Conservation (phyloP, 129 eudicot species). For the Flaveria brownii region DNA sequence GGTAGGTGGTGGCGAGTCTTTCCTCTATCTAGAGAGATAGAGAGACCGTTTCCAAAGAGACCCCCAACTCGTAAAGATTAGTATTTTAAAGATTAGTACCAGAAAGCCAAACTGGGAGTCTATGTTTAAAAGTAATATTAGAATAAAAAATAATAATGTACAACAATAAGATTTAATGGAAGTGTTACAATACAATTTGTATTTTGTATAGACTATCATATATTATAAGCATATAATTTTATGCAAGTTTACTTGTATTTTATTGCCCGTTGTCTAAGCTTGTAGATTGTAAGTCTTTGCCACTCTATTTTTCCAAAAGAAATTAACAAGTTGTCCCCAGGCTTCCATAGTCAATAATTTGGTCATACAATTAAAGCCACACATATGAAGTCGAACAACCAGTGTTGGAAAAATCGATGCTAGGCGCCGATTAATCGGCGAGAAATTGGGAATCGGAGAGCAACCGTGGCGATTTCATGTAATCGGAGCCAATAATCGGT, state of each 20-base stretch:
- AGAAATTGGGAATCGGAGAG: too few species aligned
- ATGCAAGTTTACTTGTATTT: conserved; percentile 1
- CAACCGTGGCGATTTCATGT: too few species aligned
- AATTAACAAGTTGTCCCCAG: neutral
- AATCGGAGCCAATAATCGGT: too few species aligned
- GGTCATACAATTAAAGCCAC: neutral
- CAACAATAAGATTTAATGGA: neutral
- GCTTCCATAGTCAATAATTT: conserved; percentile 11
- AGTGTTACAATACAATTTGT: conserved; percentile 19
- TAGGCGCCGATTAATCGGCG: too few species aligned
- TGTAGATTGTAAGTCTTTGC: neutral
- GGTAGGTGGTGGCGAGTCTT: too few species aligned
- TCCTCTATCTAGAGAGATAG: too few species aligned
- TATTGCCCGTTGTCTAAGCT: conserved; percentile 10
- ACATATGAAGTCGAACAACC: neutral
- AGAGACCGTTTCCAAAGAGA: too few species aligned
- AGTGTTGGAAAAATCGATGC: too few species aligned
- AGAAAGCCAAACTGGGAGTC: neutral
- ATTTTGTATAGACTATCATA: neutral
- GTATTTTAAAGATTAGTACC: neutral
- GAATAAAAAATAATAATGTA: neutral
- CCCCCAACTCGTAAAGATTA: neutral
- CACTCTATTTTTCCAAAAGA: neutral
- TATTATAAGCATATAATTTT: conserved; percentile 9
- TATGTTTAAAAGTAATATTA: neutral